phyloP scores from a whole-genome alignment of 129 eudicot species.

The Solidago caesia region DNA sequence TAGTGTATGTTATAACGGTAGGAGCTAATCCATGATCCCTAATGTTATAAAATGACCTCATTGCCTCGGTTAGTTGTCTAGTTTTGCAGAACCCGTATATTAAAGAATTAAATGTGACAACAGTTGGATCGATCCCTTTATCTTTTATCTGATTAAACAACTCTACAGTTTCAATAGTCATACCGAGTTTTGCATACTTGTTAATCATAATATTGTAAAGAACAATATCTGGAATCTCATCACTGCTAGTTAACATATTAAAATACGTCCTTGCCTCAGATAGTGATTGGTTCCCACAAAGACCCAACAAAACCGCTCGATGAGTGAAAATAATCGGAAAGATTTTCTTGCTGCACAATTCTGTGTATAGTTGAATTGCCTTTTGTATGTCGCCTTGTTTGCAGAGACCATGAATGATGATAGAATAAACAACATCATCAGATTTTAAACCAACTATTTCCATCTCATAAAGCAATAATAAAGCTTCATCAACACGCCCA shows the following conservation, averaged over 20 bases:
- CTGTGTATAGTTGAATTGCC: slow-evolving; percentile 54
- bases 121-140: slow-evolving; percentile 61
- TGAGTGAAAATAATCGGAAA: slow-evolving; percentile 40
- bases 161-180: slow-evolving; percentile 40
- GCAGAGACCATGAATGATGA: slow-evolving; percentile 70
- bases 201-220: slow-evolving; percentile 82
- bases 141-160: slow-evolving; percentile 41
- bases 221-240: slow-evolving; percentile 44
- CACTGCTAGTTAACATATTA: slow-evolving; percentile 37
- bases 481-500: slow-evolving; percentile 57
- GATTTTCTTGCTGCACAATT: slow-evolving; percentile 50
- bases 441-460: slow-evolving; percentile 50
- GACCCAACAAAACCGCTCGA: slow-evolving; percentile 50
- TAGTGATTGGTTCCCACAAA: slow-evolving; percentile 46
- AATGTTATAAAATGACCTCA: slow-evolving; percentile 42
- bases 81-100: slow-evolving; percentile 67
- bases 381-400: slow-evolving; percentile 59
- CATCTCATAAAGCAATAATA: slow-evolving; percentile 57
- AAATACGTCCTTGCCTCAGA: slow-evolving; percentile 66
- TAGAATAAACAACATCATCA: slow-evolving; percentile 64
- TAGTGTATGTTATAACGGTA: slow-evolving; percentile 69
- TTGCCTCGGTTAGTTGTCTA: slow-evolving; percentile 48
- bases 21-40: slow-evolving; percentile 57
- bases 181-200: slow-evolving; percentile 65
- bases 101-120: slow-evolving; percentile 80